Evolutionary conservation across 2,329 filamentous ascomycete species (phyloP).

Genomic region (Microascus cirrosus): DNA sequence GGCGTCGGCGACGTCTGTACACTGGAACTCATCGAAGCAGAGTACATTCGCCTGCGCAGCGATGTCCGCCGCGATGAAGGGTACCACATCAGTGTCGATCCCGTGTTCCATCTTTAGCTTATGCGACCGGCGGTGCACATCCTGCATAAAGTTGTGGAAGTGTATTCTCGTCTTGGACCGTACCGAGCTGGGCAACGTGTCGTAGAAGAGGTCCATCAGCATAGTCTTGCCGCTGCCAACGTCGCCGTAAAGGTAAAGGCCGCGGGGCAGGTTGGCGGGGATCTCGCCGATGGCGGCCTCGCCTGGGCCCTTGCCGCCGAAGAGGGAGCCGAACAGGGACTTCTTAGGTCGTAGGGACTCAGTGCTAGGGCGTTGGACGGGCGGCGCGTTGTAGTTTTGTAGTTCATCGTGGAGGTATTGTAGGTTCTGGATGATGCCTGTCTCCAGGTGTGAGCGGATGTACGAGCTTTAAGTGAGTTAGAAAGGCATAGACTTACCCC

Average conservation of each 20-base stretch:
- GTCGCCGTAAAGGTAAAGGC: constrained; percentile 90
- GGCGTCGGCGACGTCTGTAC: constrained; percentile 94
- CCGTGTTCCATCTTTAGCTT: constrained; percentile 82
- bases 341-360: constrained; percentile 52
- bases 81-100: constrained; percentile 79
- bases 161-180: constrained; percentile 83
- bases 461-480: neutral
- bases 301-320: constrained; percentile 34
- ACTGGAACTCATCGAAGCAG: constrained; percentile 98
- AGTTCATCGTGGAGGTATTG: constrained; percentile 85
- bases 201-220: constrained; percentile 98
- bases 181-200: constrained; percentile 74
- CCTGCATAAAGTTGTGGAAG: constrained; percentile 99
- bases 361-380: constrained; percentile 65
- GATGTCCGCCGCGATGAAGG: constrained; percentile 90
- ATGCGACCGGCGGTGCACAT: constrained; percentile 85
- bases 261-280: constrained; percentile 67
- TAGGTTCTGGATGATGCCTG: constrained; percentile 78
- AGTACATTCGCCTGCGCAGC: constrained; percentile 75
- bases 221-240: constrained; percentile 98
- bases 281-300: constrained; percentile 39
- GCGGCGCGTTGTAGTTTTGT: constrained; percentile 57
- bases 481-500: constrained; percentile 42
- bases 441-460: neutral
- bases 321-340: constrained; percentile 49